phyloP scores from a whole-genome alignment of 1,284 basidiomycete species.

The Pisolithus thermaeus region DNA sequence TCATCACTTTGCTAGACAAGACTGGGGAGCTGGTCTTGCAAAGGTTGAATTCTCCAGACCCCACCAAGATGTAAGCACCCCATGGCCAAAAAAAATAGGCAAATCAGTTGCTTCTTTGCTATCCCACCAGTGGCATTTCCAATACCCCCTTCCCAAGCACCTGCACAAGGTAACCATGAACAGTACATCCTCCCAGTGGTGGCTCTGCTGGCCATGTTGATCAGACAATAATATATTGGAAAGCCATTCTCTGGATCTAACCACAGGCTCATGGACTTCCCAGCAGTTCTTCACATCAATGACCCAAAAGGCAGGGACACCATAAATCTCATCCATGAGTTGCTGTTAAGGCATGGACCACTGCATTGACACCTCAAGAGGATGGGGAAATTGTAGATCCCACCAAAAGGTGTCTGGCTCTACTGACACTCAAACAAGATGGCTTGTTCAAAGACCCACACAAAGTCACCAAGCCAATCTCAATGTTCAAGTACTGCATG shows the following conservation, averaged over 20 bases:
- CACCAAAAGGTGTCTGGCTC: slow-evolving; percentile 15
- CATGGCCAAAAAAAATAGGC: not conserved
- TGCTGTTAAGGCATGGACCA: slow-evolving; percentile 12
- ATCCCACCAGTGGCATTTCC: slow-evolving; percentile 5
- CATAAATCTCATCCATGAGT: not conserved
- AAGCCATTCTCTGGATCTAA: not conserved
- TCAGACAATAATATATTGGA: not conserved
- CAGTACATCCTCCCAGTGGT: not conserved
- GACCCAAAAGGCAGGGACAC: not conserved
- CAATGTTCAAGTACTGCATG: slow-evolving; percentile 19
- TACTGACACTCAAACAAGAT: slow-evolving; percentile 11
- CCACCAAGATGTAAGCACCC: not conserved
- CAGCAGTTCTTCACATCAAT: too few relatives aligned
- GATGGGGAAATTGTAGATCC: slow-evolving; percentile 15
- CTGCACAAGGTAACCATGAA: not conserved
- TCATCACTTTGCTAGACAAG: not conserved
- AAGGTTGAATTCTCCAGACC: slow-evolving; percentile 9
- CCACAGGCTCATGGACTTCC: not conserved
- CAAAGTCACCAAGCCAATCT: slow-evolving; percentile 14
- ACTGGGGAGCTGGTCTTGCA: slow-evolving; percentile 7
- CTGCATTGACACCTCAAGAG: not conserved
- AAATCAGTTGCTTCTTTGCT: not conserved
- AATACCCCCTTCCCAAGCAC: slow-evolving; percentile 10
- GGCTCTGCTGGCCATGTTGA: not conserved
- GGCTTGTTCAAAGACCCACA: slow-evolving; percentile 17